Evolutionary conservation across 2,329 filamentous ascomycete genomes (phyloP), one percentile per base, ranked within the genome.

Genomic region (Epichloe coenophiala): DNA sequence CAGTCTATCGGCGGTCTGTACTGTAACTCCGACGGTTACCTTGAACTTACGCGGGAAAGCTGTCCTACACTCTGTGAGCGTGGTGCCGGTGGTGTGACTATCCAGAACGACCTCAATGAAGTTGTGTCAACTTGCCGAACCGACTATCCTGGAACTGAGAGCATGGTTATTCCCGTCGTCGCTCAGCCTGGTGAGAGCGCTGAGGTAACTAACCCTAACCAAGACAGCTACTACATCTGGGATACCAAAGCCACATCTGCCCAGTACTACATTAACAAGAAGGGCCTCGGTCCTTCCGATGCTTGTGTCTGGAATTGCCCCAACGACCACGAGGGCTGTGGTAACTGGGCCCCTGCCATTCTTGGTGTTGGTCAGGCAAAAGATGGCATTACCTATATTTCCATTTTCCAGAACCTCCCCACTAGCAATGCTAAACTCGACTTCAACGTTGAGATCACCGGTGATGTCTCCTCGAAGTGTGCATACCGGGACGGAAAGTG

Each of bases 231-330:
- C 74, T 97, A 89, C 74, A 69, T 74, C 54, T 95, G 88, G 87
- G 59, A 87, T 61, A 78, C 78, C 59, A 77, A 77, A 66, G 60
- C 71, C 47, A 97, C 93, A 48, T 90, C 88, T 45, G 90, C 90
- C 43, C 93, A 97, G 71, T 97, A 95, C 78, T 98, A 98, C 66
- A 78, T 97, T 70, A 97, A 97, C 78, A 86, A 86, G 60, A 76
- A 80, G 59, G 89, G 88, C 54, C 73, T 85, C 49, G 60, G 69
- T 17, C 70, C 81, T 52, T 65, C 80, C 57, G 69, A 90, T 12
- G 86, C 80, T 47, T 98, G 93, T 71, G 69, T 77, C 52, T 97
- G 93, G 93, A 65, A 65, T 57, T 75, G 71, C 63, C n/a, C 60
- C 21, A 59, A 57, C 17, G 68, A 71, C 58, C 67, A 71, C 39